phyloP scores from a whole-genome alignment of 2,329 filamentous ascomycete species.

The Pseudogymnoascus sp. region DNA sequence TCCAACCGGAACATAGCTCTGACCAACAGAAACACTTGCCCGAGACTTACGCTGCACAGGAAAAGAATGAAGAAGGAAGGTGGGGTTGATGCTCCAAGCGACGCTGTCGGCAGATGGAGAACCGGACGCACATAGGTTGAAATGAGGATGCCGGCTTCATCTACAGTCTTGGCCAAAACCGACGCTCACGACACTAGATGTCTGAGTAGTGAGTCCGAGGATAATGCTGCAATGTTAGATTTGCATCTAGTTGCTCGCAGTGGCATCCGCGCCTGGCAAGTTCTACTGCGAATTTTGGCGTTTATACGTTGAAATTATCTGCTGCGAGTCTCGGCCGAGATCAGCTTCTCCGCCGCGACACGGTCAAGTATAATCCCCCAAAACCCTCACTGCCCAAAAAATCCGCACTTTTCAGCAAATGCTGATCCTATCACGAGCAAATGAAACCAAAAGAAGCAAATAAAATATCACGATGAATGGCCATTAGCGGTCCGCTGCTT shows the following conservation, averaged over 20 bases:
- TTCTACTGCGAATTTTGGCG: not conserved
- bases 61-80: not conserved
- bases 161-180: not conserved
- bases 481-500: not conserved
- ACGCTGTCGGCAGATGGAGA: not conserved
- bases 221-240: not conserved
- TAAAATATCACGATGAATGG: not conserved
- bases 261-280: not conserved
- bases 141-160: not conserved
- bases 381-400: not conserved
- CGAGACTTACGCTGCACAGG: not conserved
- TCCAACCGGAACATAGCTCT: not conserved
- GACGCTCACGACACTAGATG: not conserved
- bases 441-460: not conserved
- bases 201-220: not conserved
- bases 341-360: not conserved
- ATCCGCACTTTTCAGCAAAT: not conserved
- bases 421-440: not conserved
- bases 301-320: not conserved
- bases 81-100: not conserved
- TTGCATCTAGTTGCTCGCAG: not conserved
- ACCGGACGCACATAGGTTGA: not conserved
- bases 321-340: not conserved
- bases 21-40: not conserved
- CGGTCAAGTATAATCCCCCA: not conserved